Conservation (phyloP, 805 yeast genomes). For the Schizosaccharomyces japonicus region DNA sequence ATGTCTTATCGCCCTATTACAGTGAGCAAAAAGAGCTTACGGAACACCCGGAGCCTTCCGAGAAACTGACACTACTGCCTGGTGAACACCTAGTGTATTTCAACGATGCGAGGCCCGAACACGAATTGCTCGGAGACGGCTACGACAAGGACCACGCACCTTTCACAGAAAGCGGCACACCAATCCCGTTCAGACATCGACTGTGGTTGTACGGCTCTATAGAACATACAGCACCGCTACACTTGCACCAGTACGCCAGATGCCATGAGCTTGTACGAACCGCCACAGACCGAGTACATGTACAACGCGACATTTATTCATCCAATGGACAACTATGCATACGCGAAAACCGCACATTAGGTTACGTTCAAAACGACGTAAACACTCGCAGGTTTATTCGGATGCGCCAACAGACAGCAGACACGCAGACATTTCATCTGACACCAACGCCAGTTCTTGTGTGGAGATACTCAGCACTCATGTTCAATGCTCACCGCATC, state of each 20-base stretch:
- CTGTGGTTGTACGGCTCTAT: not conserved
- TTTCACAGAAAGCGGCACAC: not conserved
- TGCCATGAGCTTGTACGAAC: not conserved
- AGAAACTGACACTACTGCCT: not conserved
- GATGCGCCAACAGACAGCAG: too few species aligned
- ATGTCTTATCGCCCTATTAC: too few species aligned
- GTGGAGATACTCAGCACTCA: constrained; percentile 36
- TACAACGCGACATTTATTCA: not conserved
- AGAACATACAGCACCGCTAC: not conserved
- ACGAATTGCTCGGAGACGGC: not conserved
- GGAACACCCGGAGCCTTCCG: not conserved
- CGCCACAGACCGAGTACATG: not conserved
- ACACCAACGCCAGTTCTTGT: constrained; percentile 8
- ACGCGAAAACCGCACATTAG: not conserved
- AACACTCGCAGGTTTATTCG: too few species aligned
- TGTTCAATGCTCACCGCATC: constrained; percentile 63
- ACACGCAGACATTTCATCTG: too few species aligned
- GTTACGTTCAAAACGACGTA: not conserved
- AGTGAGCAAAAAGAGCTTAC: not conserved
- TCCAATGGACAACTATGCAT: not conserved
- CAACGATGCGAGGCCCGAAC: not conserved
- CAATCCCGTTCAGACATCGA: not conserved
- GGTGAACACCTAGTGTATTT: not conserved
- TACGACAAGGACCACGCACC: not conserved
- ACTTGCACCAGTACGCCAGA: not conserved